phyloP scores from a whole-genome alignment of 2,329 filamentous ascomycete genomes.

The Pseudogymnoascus sp. region DNA sequence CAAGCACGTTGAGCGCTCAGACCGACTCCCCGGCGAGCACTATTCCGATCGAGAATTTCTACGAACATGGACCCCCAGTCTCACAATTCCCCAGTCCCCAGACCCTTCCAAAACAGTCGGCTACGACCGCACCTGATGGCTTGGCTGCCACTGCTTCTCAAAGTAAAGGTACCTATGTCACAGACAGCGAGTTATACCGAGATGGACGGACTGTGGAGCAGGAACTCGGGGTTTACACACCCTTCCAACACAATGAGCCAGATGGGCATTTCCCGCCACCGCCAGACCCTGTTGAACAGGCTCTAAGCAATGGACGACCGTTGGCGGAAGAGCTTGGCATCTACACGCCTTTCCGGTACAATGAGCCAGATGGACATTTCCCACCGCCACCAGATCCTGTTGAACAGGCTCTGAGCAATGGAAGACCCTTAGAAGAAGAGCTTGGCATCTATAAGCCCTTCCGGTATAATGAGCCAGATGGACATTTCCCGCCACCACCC shows the following conservation, averaged over 20 bases:
- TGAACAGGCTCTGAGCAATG: slow-evolving; percentile 29
- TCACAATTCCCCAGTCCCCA: slow-evolving; percentile 3
- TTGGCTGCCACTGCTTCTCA: background rate
- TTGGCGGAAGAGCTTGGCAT: slow-evolving; percentile 4
- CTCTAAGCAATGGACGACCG: slow-evolving; percentile 22
- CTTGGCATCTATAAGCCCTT: slow-evolving; percentile 8
- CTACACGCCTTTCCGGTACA: slow-evolving; percentile 8
- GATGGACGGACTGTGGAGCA: background rate
- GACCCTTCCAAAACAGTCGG: background rate
- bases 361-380: slow-evolving; percentile 31
- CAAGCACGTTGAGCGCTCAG: slow-evolving; percentile 13
- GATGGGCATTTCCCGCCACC: slow-evolving; percentile 29
- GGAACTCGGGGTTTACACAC: slow-evolving; percentile 28
- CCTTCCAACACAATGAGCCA: slow-evolving; percentile 28
- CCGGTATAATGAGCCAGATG: slow-evolving; percentile 28
- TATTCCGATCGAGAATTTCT: slow-evolving; percentile 14
- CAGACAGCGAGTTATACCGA: slow-evolving; percentile 4
- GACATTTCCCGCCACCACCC: slow-evolving; percentile 23
- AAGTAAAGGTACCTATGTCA: background rate
- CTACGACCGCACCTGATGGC: background rate
- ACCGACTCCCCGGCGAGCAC: background rate
- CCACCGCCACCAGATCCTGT: slow-evolving; percentile 16
- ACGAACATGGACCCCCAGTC: background rate
- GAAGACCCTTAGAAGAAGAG: background rate
- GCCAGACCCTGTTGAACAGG: slow-evolving; percentile 27